Base-by-base conservation (phyloP, 108 stramenopile species). In the Pseudonitzschia multiseries region DNA sequence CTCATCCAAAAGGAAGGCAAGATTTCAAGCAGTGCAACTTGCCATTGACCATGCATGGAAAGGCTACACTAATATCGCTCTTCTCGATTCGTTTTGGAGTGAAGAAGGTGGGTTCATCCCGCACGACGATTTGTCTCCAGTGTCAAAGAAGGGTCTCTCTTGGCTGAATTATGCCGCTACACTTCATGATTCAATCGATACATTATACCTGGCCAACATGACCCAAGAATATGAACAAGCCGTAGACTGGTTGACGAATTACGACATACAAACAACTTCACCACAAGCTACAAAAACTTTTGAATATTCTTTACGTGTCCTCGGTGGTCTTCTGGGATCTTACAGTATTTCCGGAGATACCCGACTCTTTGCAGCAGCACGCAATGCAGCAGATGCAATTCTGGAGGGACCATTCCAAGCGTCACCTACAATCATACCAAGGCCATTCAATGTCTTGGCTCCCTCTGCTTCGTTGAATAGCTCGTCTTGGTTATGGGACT, bases 271-370 rank as follows among this genome's bases (percentile, higher is more conserved):
- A 48, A 57, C 73, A 17, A 57, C 65, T n/a, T 66, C 78, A 24
- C 29, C 50, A 40, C 79, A 54, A 32, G 54, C 80, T n/a, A 86
- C 88, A 21, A 86, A 81, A 52, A 88, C 89, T 4, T 93, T 93
- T 74, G 92, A 93, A 80, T 88, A 86, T 61, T 89, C 84, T 27
- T 79, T 93, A 20, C 85, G 92, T 9, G 82, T 82, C 22, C 68
- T 93, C 0, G 92, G 89, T 0, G 89, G 92, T 41, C 76, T 93
- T 14, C 73, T 91, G 13, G 80, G 83, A 13, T 87, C 90, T 0
- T 91, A 87, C 67, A 73, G 73, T 14, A 62, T 90, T 1, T 88
- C 88, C 2, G 82, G 78, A 8, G 83, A 87, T 32, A 22, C 43
- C 10, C 54, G 70, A 10, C 70, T 90, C 27, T 81, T 93, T 4